phyloP scores from a whole-genome alignment of 192 early-diverging fungal species.

The Backusella luteola region DNA sequence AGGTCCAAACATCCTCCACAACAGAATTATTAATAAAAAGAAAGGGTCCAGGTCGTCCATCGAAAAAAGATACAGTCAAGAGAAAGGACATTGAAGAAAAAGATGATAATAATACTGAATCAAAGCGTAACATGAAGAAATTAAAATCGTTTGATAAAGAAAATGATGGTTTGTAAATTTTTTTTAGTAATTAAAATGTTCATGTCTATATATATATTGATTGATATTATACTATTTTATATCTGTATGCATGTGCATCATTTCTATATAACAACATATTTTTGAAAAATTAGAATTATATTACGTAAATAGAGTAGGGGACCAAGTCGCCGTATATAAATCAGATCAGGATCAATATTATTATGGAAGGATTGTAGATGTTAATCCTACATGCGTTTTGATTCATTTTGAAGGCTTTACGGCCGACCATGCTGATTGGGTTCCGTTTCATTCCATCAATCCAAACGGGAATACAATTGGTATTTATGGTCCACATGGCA shows the following conservation, averaged over 20 bases:
- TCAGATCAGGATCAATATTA: neutral
- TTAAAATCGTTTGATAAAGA: neutral
- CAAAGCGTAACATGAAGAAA: neutral
- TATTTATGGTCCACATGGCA: constrained; percentile 44
- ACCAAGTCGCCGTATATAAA: constrained; percentile 1
- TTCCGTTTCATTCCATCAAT: constrained; percentile 39
- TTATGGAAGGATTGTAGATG: neutral
- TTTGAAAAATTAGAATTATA: neutral
- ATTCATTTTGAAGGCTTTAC: constrained; percentile 55
- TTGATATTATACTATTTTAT: neutral
- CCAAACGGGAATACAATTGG: constrained; percentile 4
- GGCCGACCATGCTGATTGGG: constrained; percentile 50
- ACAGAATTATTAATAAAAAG: neutral
- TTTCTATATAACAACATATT: constrained; percentile 5
- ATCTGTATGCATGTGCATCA: neutral
- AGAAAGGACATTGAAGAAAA: neutral
- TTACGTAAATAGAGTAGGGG: constrained; percentile 10
- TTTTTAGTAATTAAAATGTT: neutral
- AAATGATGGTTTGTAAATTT: constrained; percentile 5
- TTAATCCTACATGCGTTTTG: constrained; percentile 23
- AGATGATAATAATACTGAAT: neutral
- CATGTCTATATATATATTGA: neutral
- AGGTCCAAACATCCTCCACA: neutral
- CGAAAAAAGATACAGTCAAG: neutral
- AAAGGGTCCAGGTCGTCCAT: constrained; percentile 13